Evolutionary conservation across 2,329 filamentous ascomycete species (phyloP).

Genomic region (Zasmidium cellare): DNA sequence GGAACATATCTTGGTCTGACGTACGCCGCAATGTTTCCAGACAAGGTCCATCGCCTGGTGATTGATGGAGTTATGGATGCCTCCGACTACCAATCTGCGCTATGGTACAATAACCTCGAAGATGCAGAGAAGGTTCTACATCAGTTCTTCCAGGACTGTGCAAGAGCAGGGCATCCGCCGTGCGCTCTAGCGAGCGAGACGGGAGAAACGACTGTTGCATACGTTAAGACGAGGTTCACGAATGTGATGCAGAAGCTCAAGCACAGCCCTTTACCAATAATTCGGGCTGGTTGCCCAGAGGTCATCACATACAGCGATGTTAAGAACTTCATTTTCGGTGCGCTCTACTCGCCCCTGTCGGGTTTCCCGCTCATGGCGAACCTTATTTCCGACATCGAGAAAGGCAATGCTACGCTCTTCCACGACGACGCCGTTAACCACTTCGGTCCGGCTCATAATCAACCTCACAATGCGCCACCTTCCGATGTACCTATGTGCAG

Average conservation of each 20-base stretch:
- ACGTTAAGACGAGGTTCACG: slow-evolving; percentile 37
- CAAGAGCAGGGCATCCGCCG: slow-evolving; percentile 38
- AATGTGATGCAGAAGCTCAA: slow-evolving; percentile 39
- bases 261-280: slow-evolving; percentile 42
- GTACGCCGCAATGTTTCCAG: slow-evolving; percentile 44
- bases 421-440: too few relatives aligned
- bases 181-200: slow-evolving; percentile 42
- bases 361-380: slow-evolving; percentile 38
- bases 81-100: slow-evolving; percentile 35
- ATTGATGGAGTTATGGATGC: slow-evolving; percentile 51
- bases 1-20: slow-evolving; percentile 47
- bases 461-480: background rate
- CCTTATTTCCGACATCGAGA: slow-evolving; percentile 38
- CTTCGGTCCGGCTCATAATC: too few relatives aligned
- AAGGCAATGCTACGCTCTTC: slow-evolving; percentile 29
- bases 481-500: background rate
- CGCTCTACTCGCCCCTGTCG: slow-evolving; percentile 37
- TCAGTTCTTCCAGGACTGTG: slow-evolving; percentile 48
- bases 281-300: slow-evolving; percentile 32
- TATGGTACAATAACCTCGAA: slow-evolving; percentile 42
- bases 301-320: slow-evolving; percentile 45
- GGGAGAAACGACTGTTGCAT: slow-evolving; percentile 31
- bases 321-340: slow-evolving; percentile 36
- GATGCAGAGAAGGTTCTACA: slow-evolving; percentile 47
- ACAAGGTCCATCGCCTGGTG: slow-evolving; percentile 37